Evolutionary conservation across 805 yeast species (phyloP).

Genomic region (Metahyphopichia silvanorum): DNA sequence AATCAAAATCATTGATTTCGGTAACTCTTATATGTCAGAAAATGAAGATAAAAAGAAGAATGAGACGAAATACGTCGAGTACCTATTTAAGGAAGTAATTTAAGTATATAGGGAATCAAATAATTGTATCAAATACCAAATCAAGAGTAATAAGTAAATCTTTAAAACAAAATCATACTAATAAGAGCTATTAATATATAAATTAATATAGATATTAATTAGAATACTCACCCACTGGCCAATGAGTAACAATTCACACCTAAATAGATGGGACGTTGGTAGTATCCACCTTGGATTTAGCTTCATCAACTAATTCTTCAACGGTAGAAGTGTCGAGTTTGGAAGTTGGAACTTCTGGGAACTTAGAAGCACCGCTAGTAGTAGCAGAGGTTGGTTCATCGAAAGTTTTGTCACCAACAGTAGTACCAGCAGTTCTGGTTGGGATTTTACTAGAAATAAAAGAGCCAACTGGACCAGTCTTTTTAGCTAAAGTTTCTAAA

Average conservation of each 20-base stretch:
- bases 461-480: conserved; percentile 64
- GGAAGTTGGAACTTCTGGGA: conserved; percentile 40
- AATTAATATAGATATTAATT: not conserved
- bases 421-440: conserved; percentile 68
- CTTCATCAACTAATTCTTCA: conserved; percentile 22
- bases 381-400: conserved; percentile 12
- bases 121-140: no score
- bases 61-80: no score
- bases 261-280: not conserved
- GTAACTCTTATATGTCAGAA: no score
- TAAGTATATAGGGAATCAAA: no score
- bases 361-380: conserved; percentile 34
- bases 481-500: conserved; percentile 52
- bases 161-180: not conserved
- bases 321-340: conserved; percentile 15
- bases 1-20: no score
- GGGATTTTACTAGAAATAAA: conserved; percentile 58
- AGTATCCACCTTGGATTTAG: conserved; percentile 10
- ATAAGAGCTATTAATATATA: not conserved
- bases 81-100: no score
- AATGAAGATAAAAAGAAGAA: no score
- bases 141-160: no score
- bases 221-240: no score
- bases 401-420: conserved; percentile 50
- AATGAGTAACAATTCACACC: no score